Evolutionary conservation across 768 basidiomycete genomes (phyloP).

Genomic region (Amanita fuliginea): DNA sequence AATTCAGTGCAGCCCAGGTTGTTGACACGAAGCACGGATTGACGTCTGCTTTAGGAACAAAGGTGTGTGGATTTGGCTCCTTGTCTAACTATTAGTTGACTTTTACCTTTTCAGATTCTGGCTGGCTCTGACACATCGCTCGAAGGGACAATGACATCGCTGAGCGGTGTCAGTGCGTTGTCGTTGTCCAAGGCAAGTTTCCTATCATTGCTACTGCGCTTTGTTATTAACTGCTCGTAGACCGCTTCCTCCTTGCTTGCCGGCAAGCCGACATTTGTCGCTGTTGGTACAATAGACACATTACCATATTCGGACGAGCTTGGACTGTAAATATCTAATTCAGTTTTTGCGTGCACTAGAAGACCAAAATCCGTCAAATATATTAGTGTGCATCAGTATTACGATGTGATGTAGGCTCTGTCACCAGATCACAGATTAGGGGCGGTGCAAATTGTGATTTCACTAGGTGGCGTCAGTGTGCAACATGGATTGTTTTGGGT

Average conservation of each 20-base stretch:
- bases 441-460: no score
- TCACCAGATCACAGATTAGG: no score
- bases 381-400: not conserved
- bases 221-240: slow-evolving; percentile 21
- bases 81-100: not conserved
- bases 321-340: slow-evolving; percentile 41
- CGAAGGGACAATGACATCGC: slow-evolving; percentile 49
- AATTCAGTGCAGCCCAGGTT: slow-evolving; percentile 65
- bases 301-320: slow-evolving; percentile 83
- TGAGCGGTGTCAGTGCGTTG: slow-evolving; percentile 59
- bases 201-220: not conserved
- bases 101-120: slow-evolving; percentile 38
- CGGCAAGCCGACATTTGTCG: slow-evolving; percentile 78
- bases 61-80: slow-evolving; percentile 32
- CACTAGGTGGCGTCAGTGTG: no score
- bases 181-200: slow-evolving; percentile 57
- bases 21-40: slow-evolving; percentile 64
- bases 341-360: not conserved
- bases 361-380: no score
- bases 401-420: no score
- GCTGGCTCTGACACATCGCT: slow-evolving; percentile 39
- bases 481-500: no score
- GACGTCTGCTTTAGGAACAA: slow-evolving; percentile 46
- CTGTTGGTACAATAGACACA: slow-evolving; percentile 63
- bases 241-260: slow-evolving; percentile 56